Percentiles rank a stretch among this genome's conserved stretches.
These are phyloP conservation scores for Penicillium sp. DNA, from an alignment of 2,329 filamentous ascomycete species.

Conservation along the genomic window DNA sequence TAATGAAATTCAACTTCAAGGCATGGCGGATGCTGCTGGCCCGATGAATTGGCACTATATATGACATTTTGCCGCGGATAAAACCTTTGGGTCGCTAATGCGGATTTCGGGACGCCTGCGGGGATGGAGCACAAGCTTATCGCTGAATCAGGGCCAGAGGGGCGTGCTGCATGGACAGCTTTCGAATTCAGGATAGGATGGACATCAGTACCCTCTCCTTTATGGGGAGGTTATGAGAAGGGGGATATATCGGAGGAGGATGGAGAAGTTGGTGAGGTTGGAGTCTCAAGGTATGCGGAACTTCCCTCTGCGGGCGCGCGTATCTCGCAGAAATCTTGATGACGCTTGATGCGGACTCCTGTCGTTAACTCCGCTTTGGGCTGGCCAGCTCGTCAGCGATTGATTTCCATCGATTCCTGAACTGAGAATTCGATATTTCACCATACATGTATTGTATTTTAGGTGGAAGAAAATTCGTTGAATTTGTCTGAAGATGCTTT, in stretches of 20 bases:
- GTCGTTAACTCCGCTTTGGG: conserved; percentile 4
- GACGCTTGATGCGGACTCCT: conserved; percentile 12
- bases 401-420: background rate
- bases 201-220: conserved; percentile 1
- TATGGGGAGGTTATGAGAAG: background rate
- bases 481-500: background rate
- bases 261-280: background rate
- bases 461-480: background rate
- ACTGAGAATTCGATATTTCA: no score
- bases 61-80: conserved; percentile 71
- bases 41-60: conserved; percentile 89
- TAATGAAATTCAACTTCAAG: conserved; percentile 76
- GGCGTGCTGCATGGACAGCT: background rate
- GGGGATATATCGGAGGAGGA: background rate
- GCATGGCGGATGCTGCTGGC: conserved; percentile 92
- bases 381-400: background rate
- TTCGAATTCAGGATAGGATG: conserved; percentile 4
- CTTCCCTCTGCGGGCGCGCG: conserved; percentile 1
- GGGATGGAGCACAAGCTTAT: conserved; percentile 15
- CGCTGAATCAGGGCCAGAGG: background rate
- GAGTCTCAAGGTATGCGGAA: background rate
- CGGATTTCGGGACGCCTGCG: conserved; percentile 10
- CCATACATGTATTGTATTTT: background rate
- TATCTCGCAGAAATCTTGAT: conserved; percentile 14
- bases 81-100: background rate